These are phyloP conservation scores for Grosmannia serpens DNA, from an alignment of 2,329 filamentous ascomycete species.

Conservation along the genomic window DNA sequence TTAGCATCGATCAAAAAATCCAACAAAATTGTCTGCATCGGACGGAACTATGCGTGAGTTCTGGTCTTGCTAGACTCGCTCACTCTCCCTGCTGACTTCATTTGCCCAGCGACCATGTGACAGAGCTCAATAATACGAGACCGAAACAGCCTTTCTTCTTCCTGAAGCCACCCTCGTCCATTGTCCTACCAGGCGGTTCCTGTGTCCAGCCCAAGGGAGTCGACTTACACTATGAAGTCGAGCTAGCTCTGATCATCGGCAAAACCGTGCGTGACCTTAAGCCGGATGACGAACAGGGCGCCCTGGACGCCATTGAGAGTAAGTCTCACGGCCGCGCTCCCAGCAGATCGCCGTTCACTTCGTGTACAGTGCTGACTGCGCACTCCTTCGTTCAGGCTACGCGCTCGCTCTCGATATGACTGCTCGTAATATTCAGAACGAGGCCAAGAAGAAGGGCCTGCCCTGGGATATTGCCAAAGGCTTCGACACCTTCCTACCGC, in stretches of 20 bases:
- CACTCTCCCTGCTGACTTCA: not conserved
- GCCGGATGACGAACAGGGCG: constrained; percentile 60
- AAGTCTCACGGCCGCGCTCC: constrained; percentile 14
- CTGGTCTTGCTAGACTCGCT: not conserved
- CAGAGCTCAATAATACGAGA: constrained; percentile 74
- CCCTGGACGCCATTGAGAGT: constrained; percentile 75
- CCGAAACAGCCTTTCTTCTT: constrained; percentile 99
- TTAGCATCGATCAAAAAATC: constrained; percentile 31
- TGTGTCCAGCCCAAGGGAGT: constrained; percentile 75
- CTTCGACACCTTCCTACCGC: constrained; percentile 92
- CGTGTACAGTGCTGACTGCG: not conserved
- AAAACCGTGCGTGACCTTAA: constrained; percentile 67
- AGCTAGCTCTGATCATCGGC: constrained; percentile 82
- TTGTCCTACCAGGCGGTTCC: constrained; percentile 70
- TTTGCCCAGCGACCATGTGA: constrained; percentile 69
- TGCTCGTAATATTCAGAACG: constrained; percentile 85
- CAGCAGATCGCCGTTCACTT: not conserved
- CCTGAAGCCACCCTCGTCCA: constrained; percentile 82
- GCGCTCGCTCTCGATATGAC: constrained; percentile 95
- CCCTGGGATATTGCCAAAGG: constrained; percentile 96
- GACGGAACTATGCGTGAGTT: constrained; percentile 82
- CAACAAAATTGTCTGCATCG: constrained; percentile 71
- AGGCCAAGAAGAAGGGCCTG: constrained; percentile 92
- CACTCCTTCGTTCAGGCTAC: constrained; percentile 48
- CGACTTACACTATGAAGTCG: constrained; percentile 87